Evolutionary conservation across 2,329 filamentous ascomycete genomes (phyloP).

Genomic region (Exophiala dermatitidis): DNA sequence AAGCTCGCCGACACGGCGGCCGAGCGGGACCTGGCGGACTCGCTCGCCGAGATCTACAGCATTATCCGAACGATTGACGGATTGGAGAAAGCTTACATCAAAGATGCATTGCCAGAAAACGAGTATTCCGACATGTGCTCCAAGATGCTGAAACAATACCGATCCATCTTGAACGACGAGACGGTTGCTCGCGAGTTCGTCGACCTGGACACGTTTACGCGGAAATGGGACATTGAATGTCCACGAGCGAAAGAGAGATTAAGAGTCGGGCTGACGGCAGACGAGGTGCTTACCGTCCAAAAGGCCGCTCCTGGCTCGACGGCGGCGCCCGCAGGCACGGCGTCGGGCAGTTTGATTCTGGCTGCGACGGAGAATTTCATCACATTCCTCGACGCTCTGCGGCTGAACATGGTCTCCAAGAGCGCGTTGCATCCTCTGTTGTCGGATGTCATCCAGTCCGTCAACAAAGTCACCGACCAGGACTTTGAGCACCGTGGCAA

Average conservation of each 20-base stretch:
- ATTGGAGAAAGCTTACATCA: constrained; percentile 91
- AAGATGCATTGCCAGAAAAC: constrained; percentile 82
- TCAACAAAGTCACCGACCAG: constrained; percentile 91
- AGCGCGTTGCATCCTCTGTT: constrained; percentile 93
- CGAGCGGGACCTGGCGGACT: constrained; percentile 90
- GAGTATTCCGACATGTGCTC: constrained; percentile 97
- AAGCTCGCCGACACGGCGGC: constrained; percentile 80
- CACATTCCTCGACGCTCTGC: constrained; percentile 90
- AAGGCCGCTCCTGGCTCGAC: constrained; percentile 30
- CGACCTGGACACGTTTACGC: constrained; percentile 84
- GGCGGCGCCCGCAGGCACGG: constrained; percentile 25
- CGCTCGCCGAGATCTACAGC: constrained; percentile 92
- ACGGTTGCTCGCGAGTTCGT: constrained; percentile 81
- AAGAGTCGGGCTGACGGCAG: constrained; percentile 76
- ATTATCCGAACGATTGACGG: constrained; percentile 94
- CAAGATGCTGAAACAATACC: constrained; percentile 90
- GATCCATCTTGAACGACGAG: constrained; percentile 84
- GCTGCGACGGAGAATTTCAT: constrained; percentile 98
- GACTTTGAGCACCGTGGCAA: constrained; percentile 95
- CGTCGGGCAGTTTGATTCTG: constrained; percentile 63
- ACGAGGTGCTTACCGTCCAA: constrained; percentile 40
- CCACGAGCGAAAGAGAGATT: constrained; percentile 89
- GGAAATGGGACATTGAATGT: constrained; percentile 88
- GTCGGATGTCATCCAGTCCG: constrained; percentile 91
- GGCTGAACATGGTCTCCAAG: constrained; percentile 85